Evolutionary conservation across 164 flowering plant species (phyloP), one percentile per base, ranked within the genome.

Genomic region (Tetracentron sinense): DNA sequence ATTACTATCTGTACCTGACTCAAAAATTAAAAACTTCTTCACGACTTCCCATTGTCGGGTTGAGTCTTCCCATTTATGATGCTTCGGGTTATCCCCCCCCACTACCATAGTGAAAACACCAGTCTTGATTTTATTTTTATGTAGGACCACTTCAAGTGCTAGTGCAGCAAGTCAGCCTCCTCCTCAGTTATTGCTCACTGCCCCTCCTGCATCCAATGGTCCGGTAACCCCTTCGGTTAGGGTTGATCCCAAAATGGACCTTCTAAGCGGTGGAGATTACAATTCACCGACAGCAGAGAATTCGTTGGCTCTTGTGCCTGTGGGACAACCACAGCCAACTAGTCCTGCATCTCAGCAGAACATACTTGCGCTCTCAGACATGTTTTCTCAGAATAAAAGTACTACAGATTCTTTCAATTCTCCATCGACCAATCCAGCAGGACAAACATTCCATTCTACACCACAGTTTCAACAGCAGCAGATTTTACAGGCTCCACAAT

Each of bases 221-320:
- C 53, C 71, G n/a, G 60, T 28, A 53, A 56, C 62, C 42, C 55
- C 76, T 71, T 31, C 82, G 20, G 61, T 67, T 16, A 80, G 67
- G 58, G 73, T 70, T 51, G 76, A 76, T 62, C 84, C 92, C 15
- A 87, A 79, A 64, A 76, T 84, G 51, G 97, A 89, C 71, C 88
- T 95, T 62, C 83, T 91, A 44, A 88, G 99, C 61, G 96, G 96
- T 56, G 98, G 88, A 66, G 88, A 82, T 73, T 86, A 77, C 66
- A 75, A 68, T 69, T 79, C 92, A 60, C 86, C 92, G 19, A 76
- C 75, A 11, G 81, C 83, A 52, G 82, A 80, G 3, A 77, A 66
- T 75, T 67, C 85, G 15, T 64, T 89, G 61, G 97, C 97, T 54
- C 83, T 94, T 66, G 97, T 94, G 78, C 88, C 99, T 42, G 74